Base-by-base conservation (phyloP, 1,284 basidiomycete species). In the Ceratorhiza oryzae-sativae region DNA sequence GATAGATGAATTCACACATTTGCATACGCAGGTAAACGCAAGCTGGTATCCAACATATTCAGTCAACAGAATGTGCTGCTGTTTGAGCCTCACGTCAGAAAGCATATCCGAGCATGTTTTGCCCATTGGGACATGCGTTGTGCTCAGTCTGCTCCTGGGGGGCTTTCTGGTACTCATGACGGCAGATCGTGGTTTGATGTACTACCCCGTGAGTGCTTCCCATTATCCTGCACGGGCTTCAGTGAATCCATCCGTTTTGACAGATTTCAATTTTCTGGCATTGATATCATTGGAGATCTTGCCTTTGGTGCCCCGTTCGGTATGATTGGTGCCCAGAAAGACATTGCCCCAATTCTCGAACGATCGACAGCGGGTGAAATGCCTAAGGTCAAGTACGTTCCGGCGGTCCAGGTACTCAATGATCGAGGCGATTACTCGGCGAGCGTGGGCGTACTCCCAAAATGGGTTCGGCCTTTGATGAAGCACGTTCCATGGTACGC, bases 231-330 rank as follows among this genome's bases (percentile, higher is more conserved):
- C 10, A 49, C 6, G 9, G n/a, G 27, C 2, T 18, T 56, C 27
- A 32, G 30, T 61, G 9, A 32, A 13, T n/a, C 15, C 10, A 30
- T 12, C 23, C 15, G 13, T 15, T 23, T 20, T 30, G 13, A 58
- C 71, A 80, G 83, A 85, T 87, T 86, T 86, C 79, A 91, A 90
- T 80, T 91, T 90, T 79, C 89, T 95, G 55, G 92, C 93, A 0
- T 97, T 97, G 94, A 95, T 80, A 92, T 93, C 76, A 92, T 95
- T 65, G 86, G 91, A 71, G 90, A 93, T 78, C 85, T 94, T 27
- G 92, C 93, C 0, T 95, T 95, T 76, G 94, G 94, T 9, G 86
- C 87, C 9, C 89, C 94, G 0, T 97, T 97, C 76, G 94, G 93
- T 34, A 97, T 97, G 95, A 84, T 97, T 72, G 79, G 87, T 67